Percentiles rank a stretch among this genome's conserved stretches.
Conservation (phyloP, 306 rosid genomes). For the Quercus glauca region DNA sequence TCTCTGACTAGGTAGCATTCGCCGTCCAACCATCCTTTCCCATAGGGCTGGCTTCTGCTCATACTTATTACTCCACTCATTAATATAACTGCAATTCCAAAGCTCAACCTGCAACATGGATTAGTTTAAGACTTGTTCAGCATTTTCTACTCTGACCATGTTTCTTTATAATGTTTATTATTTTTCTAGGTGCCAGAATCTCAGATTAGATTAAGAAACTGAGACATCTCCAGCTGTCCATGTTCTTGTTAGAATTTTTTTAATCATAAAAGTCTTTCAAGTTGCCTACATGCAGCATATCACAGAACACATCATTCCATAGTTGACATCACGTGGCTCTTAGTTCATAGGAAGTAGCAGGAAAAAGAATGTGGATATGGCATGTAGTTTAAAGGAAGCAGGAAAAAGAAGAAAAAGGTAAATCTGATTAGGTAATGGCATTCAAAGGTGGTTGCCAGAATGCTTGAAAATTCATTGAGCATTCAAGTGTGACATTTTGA, state of each 20-base stretch:
- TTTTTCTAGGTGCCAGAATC: slow-evolving; percentile 9
- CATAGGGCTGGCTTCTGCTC: slow-evolving; percentile 66
- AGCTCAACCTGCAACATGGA: slow-evolving; percentile 64
- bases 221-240: slow-evolving; percentile 22
- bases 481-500: slow-evolving; percentile 1
- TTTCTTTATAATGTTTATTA: background rate
- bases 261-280: slow-evolving; percentile 4
- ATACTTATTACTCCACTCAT: slow-evolving; percentile 65
- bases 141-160: background rate
- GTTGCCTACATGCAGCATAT: slow-evolving; percentile 32
- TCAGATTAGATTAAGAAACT: background rate
- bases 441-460: slow-evolving; percentile 24
- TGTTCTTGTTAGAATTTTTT: background rate
- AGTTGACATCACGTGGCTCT: slow-evolving; percentile 1
- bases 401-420: background rate
- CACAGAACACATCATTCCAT: slow-evolving; percentile 22
- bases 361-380: no score
- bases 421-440: slow-evolving; percentile 27
- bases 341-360: slow-evolving; percentile 2
- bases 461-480: background rate
- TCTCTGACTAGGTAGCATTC: slow-evolving; percentile 72
- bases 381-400: background rate
- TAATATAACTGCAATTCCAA: slow-evolving; percentile 50
- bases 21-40: slow-evolving; percentile 80
- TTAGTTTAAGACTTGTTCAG: background rate